Evolutionary conservation across 2,329 filamentous ascomycete species (phyloP), one percentile per base, ranked within the genome.

Genomic region (Monosporascus sp.): DNA sequence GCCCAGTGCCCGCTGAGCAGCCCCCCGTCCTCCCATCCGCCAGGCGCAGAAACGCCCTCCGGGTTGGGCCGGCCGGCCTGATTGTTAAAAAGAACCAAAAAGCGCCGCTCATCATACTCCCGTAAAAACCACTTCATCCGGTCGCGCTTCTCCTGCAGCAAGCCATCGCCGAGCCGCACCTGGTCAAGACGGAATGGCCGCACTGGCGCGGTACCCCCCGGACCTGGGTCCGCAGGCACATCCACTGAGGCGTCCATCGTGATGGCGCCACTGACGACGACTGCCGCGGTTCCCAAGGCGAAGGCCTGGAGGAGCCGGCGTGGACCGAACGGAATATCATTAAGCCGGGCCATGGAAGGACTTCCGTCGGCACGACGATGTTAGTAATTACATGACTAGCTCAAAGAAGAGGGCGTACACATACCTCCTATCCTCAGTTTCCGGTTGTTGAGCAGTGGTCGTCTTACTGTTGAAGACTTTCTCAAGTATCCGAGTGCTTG

Each of bases 21-120:
- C 2, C 66, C 66, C 6, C 66, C 66, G n/a, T 69, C 64, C 43
- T 68, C 66, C 68, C 66, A 70, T 3, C 65, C 66, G 2, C 66
- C 66, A 2, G 66, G 66, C 4, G 60, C 47, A 20, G 52, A 38
- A 37, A 68, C 52, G 2, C 55, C 63, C 0, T 49, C 54, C 0
- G 65, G 62, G 47, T 68, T 68, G 18, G 65, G 52, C 20, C 65
- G 57, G 2, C 62, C 63, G 17, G 66, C 66, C 49, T 68, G 64
- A 24, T 68, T 61, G 45, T 68, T 68, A 57, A 68, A 68, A 14
- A 68, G 58, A 2, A 68, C 57, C 27, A 68, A 41, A 39, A 68
- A 68, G 6, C 59, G 58, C 25, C 62, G 58, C 52, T 64, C 60
- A n/a, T 68, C 65, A 17, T 66, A 69, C 24, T 59, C 53, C 6